A percentile compares a stretch with the other conserved stretches of the same genome.
These are phyloP conservation scores for Xylariaceae sp. DNA, from an alignment of 2,329 filamentous ascomycete species.

Conservation along the genomic window DNA sequence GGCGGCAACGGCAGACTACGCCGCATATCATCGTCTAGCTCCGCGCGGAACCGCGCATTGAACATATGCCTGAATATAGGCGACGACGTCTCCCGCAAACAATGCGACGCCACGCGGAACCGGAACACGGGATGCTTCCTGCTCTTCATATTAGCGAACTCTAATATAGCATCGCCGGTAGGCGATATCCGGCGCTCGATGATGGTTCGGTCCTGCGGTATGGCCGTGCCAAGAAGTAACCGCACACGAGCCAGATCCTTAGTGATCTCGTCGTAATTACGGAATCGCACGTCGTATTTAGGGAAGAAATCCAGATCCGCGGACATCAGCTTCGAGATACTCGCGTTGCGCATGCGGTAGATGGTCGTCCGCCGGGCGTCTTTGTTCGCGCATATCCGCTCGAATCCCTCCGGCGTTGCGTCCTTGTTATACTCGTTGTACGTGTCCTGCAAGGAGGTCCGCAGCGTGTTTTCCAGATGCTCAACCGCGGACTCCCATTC, in stretches of 20 bases:
- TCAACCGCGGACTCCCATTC: slow-evolving; percentile 45
- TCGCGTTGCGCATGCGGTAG: slow-evolving; percentile 44
- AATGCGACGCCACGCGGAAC: slow-evolving; percentile 50
- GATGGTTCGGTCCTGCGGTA: slow-evolving; percentile 38
- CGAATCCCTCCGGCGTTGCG: slow-evolving; percentile 41
- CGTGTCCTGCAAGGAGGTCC: slow-evolving; percentile 40
- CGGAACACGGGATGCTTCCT: slow-evolving; percentile 40
- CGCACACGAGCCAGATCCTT: slow-evolving; percentile 40
- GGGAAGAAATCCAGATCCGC: slow-evolving; percentile 43
- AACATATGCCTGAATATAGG: slow-evolving; percentile 51
- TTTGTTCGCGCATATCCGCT: slow-evolving; percentile 42
- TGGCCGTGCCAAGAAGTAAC: slow-evolving; percentile 41
- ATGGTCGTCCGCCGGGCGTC: slow-evolving; percentile 42
- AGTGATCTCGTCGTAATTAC: slow-evolving; percentile 44
- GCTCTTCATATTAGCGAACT: slow-evolving; percentile 44
- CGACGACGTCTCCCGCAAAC: slow-evolving; percentile 47
- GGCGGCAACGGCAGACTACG: slow-evolving; percentile 34
- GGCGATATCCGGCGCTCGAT: slow-evolving; percentile 43
- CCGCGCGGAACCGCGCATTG: slow-evolving; percentile 30
- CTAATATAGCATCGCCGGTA: slow-evolving; percentile 48
- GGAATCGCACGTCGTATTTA: slow-evolving; percentile 45
- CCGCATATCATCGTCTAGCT: slow-evolving; percentile 28
- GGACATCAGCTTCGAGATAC: slow-evolving; percentile 41
- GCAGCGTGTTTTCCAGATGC: slow-evolving; percentile 39
- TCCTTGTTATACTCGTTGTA: slow-evolving; percentile 45